Evolutionary conservation across 768 basidiomycete species (phyloP), one percentile per base, ranked within the genome.

Genomic region (Lactifluus pinguis): DNA sequence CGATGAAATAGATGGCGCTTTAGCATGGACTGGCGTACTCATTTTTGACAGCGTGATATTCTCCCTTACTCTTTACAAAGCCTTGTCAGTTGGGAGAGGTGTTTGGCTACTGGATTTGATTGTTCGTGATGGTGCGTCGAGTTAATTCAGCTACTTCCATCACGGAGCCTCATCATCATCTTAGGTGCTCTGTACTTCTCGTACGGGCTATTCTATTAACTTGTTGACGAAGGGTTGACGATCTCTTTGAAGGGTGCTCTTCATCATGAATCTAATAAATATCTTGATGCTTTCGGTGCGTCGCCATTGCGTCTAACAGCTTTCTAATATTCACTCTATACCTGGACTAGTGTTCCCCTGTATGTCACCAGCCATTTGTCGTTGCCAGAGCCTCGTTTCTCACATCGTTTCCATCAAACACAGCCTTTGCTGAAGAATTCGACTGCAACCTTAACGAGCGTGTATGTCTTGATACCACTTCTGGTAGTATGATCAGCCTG

Each of bases 181-280:
- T 4, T 25, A 62, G 61, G 61, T 4, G 29, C 61, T 30, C 49
- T 62, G 32, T 62, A 62, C 39, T 62, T 41, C 51, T 62, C 61
- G 61, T 62, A 49, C 30, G 61, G 7, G 15, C 9, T 14, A 19
- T 49, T 48, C 36, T 15, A 6, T 29, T 32, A 25, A 8, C 41
- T 50, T 21, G 17, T 32, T 14, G 32, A 48, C 25, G 36, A 49
- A 14, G 13, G 8, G 21, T 17, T 49, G 38, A 61, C 19, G 5
- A 19, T 34, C 30, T 15, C 36, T 2, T 34, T 34, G 19, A 39
- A 57, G 61, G 38, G 61, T 39, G 11, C 49, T 62, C 36, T 62
- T 52, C 36, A 3, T 58, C 32, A 29, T 62, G 25, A 62, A 58
- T n/a, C 21, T 62, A 7, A 13, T 21, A 2, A 62, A 62, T 21